These are phyloP conservation scores for Oxyria digyna DNA, from an alignment of 148 eudicot genomes.

Conservation along the genomic window DNA sequence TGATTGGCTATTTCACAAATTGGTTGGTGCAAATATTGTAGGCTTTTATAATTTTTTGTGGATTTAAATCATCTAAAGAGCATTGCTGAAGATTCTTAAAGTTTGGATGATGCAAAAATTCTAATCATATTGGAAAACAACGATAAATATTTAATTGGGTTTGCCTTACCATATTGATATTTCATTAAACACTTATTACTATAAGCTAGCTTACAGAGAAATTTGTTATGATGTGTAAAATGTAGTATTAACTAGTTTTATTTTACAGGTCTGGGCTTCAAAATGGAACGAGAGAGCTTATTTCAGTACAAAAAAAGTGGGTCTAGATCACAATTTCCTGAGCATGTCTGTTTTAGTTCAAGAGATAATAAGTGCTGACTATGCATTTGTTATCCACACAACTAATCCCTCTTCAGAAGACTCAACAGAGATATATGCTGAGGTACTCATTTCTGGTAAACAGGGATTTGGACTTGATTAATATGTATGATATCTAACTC, in stretches of 20 bases:
- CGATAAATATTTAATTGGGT: background rate
- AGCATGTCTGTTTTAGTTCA: constrained; percentile 99
- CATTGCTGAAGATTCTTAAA: background rate
- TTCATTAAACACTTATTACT: background rate
- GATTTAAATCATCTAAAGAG: background rate
- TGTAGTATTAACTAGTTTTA: background rate
- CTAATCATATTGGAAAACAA: background rate
- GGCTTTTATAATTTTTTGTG: background rate
- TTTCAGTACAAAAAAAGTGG: constrained; percentile 86
- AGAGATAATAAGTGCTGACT: constrained; percentile 92
- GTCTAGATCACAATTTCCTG: constrained; percentile 78
- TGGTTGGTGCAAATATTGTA: background rate
- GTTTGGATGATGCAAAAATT: background rate
- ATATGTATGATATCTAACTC: background rate
- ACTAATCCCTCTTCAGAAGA: constrained; percentile 96
- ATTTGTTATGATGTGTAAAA: background rate
- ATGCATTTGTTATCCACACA: constrained; percentile 98
- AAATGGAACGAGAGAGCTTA: constrained; percentile 98
- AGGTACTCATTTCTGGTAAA: constrained; percentile 31
- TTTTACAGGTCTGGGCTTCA: constrained; percentile 94
- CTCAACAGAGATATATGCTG: constrained; percentile 88
- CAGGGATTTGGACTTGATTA: background rate
- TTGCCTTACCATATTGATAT: background rate
- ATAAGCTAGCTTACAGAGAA: background rate
- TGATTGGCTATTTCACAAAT: background rate